A percentile compares a stretch with the other conserved stretches of the same genome.
Evolutionary conservation across 1,139 yeast species (phyloP).

Genomic region (Candida tunisiensis): DNA sequence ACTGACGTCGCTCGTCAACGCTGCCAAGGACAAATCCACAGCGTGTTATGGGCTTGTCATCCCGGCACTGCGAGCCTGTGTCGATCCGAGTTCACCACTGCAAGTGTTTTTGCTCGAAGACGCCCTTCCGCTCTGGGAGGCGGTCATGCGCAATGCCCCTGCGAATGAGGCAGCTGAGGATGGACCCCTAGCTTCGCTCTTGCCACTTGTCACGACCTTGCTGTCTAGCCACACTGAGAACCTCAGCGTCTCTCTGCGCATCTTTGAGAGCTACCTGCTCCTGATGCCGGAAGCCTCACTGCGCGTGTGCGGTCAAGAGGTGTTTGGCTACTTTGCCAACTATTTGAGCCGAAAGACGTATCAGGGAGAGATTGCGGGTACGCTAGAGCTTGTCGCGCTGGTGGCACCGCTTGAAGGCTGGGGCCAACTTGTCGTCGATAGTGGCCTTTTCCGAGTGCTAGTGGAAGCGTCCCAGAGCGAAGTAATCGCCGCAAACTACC

Average conservation of each 20-base stretch:
- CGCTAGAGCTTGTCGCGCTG: no score
- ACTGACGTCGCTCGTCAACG: conserved; percentile 42
- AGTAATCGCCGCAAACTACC: no score
- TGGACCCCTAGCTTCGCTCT: conserved; percentile 29
- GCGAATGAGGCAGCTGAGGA: conserved; percentile 19
- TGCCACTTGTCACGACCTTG: conserved; percentile 28
- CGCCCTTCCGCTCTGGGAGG: conserved; percentile 74
- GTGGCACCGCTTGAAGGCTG: no score
- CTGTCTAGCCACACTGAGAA: conserved; percentile 39
- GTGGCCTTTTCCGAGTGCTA: no score
- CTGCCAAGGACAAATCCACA: conserved; percentile 36
- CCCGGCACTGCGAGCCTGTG: conserved; percentile 45
- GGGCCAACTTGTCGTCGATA: no score
- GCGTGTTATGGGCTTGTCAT: conserved; percentile 46
- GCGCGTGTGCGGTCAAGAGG: no score
- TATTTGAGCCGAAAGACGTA: no score
- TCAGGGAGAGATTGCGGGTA: no score
- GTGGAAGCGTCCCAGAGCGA: no score
- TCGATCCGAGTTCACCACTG: conserved; percentile 45
- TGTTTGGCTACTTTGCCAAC: no score
- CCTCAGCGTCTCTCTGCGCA: conserved; percentile 41
- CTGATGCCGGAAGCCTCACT: conserved; percentile 25
- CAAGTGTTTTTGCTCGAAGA: conserved; percentile 65
- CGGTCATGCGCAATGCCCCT: conserved; percentile 43
- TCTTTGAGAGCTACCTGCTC: conserved; percentile 56